These are phyloP conservation scores for Mucor mucedo DNA, from an alignment of 371 early-diverging fungal genomes.

Conservation along the genomic window DNA sequence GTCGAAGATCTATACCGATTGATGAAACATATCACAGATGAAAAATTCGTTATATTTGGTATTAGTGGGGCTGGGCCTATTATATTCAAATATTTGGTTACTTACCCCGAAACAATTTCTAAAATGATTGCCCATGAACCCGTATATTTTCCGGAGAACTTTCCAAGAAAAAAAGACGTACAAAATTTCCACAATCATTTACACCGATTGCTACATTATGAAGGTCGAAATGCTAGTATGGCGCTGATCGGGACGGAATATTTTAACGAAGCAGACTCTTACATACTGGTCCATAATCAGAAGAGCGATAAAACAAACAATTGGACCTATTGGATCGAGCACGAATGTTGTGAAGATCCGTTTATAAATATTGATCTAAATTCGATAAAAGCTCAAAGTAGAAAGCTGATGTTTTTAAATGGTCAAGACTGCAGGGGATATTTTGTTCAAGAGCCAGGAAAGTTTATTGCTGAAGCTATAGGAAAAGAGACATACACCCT, in stretches of 20 bases:
- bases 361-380: neutral
- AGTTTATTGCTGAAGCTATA: neutral
- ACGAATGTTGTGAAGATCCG: neutral
- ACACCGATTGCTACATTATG: too few relatives aligned
- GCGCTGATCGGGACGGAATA: neutral
- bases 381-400: neutral
- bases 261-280: neutral
- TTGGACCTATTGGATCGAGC: neutral
- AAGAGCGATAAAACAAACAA: neutral
- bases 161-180: neutral
- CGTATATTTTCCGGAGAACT: neutral
- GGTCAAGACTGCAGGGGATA: neutral
- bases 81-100: too few relatives aligned
- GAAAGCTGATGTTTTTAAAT: neutral
- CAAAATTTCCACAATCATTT: too few relatives aligned
- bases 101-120: neutral
- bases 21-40: too few relatives aligned
- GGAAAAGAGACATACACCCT: too few relatives aligned
- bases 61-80: too few relatives aligned
- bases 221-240: too few relatives aligned
- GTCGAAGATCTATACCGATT: too few relatives aligned
- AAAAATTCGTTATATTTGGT: too few relatives aligned
- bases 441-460: neutral
- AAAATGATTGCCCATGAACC: neutral
- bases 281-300: neutral